Evolutionary conservation across 1,284 basidiomycete species (phyloP).

Genomic region (Leccinum subfulvum): DNA sequence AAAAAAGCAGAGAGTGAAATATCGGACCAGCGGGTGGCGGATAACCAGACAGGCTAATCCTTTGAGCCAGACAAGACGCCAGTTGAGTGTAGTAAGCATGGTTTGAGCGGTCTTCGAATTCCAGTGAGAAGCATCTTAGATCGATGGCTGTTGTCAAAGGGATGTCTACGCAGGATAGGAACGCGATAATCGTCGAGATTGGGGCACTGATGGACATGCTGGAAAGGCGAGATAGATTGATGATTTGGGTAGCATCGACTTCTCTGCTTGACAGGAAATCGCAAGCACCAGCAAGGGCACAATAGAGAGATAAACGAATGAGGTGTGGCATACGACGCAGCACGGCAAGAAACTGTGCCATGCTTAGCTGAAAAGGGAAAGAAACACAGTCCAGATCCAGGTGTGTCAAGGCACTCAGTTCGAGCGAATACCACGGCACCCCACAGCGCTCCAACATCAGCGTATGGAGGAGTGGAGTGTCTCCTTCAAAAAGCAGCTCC

Average conservation of each 20-base stretch:
- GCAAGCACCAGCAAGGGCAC: neutral
- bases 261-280: neutral
- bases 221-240: neutral
- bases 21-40: neutral
- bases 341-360: constrained; percentile 20
- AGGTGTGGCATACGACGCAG: constrained; percentile 30
- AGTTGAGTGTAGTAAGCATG: neutral
- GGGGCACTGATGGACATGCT: too few species aligned
- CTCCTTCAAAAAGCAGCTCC: neutral
- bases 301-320: constrained; percentile 2
- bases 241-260: neutral
- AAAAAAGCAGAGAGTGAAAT: neutral
- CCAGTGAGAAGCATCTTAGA: neutral
- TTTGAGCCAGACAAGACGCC: neutral
- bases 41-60: neutral
- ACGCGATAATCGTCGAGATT: too few species aligned
- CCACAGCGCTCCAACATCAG: neutral
- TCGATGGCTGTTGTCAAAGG: too few species aligned
- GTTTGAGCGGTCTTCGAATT: neutral
- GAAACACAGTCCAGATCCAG: neutral
- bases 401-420: neutral
- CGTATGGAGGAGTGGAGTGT: constrained; percentile 1
- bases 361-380: neutral
- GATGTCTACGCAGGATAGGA: too few species aligned
- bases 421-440: neutral